Evolutionary conservation across 2,329 filamentous ascomycete genomes (phyloP).

Genomic region (Microascus cirrosus): DNA sequence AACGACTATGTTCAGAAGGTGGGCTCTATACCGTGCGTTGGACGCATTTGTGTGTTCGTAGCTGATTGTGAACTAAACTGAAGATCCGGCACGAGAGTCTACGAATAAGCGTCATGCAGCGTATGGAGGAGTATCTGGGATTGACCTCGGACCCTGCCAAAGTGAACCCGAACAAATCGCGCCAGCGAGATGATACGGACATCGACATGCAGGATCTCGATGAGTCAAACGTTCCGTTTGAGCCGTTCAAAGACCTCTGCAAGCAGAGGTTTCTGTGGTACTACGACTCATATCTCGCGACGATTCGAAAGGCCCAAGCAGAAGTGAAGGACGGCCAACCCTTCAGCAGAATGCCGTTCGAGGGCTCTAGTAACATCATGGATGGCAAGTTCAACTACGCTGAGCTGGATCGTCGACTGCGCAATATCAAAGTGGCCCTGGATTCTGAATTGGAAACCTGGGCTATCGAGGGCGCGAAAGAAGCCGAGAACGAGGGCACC

Average conservation of each 20-base stretch:
- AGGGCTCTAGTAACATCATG: conserved; percentile 68
- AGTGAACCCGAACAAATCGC: conserved; percentile 8
- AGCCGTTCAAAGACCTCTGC: conserved; percentile 82
- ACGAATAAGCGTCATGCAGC: conserved; percentile 74
- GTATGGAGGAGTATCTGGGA: conserved; percentile 67
- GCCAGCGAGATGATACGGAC: conserved; percentile 30
- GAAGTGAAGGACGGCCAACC: conserved; percentile 50
- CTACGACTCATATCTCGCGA: conserved; percentile 71
- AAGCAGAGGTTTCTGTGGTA: conserved; percentile 95
- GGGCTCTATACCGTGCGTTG: conserved; percentile 2
- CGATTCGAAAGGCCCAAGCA: conserved; percentile 53
- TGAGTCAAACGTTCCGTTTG: conserved; percentile 50
- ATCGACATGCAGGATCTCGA: conserved; percentile 39
- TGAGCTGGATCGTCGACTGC: conserved; percentile 58
- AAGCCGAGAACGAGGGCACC: conserved; percentile 55
- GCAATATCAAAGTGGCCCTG: conserved; percentile 56
- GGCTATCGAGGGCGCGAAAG: conserved; percentile 55
- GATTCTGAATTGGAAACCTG: conserved; percentile 62
- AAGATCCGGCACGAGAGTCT: conserved; percentile 88
- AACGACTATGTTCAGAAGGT: conserved; percentile 72
- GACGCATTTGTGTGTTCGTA: not conserved
- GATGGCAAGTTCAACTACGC: conserved; percentile 75
- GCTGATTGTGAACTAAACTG: not conserved
- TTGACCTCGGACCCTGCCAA: conserved; percentile 43
- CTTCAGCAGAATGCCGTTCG: conserved; percentile 84